Evolutionary conservation across 805 yeast species (phyloP).

Genomic region (Yamadazyma ubonensis): DNA sequence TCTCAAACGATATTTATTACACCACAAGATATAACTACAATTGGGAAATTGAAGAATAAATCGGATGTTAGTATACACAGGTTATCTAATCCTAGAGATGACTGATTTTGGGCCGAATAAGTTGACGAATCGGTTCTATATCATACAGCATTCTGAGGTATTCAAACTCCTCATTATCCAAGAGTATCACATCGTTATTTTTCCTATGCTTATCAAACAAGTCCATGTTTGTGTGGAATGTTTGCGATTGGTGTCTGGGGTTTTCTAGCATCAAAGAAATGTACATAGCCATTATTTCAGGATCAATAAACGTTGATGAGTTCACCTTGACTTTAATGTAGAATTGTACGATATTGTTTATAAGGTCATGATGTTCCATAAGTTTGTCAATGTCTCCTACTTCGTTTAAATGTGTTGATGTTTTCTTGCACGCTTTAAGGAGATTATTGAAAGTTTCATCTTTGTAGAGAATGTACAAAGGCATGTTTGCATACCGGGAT

Average conservation of each 20-base stretch:
- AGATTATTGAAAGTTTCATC: slow-evolving; percentile 17
- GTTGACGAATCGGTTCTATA: neutral
- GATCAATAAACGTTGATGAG: too few relatives aligned
- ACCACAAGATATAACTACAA: slow-evolving; percentile 82
- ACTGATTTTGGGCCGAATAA: neutral
- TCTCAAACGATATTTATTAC: slow-evolving; percentile 92
- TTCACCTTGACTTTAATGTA: slow-evolving; percentile 13
- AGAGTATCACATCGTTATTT: slow-evolving; percentile 3
- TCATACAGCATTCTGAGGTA: slow-evolving; percentile 7
- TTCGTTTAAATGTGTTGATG: slow-evolving; percentile 1
- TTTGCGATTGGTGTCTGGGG: slow-evolving; percentile 10
- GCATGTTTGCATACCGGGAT: slow-evolving; percentile 10
- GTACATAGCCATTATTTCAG: slow-evolving; percentile 10
- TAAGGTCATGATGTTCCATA: slow-evolving; percentile 6
- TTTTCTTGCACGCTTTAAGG: slow-evolving; percentile 13
- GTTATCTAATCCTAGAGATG: slow-evolving; percentile 43
- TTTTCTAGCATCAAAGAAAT: slow-evolving; percentile 6
- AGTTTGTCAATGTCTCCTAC: slow-evolving; percentile 6
- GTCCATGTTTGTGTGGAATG: slow-evolving; percentile 4
- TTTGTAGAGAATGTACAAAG: slow-evolving; percentile 11
- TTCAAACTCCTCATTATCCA: slow-evolving; percentile 8
- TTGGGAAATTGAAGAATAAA: slow-evolving; percentile 56
- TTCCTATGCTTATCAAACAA: neutral
- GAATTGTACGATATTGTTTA: slow-evolving; percentile 11
- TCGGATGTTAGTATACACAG: slow-evolving; percentile 62